These are phyloP conservation scores for Leersia perrieri DNA, from an alignment of 176 grass and related monocot species.

Conservation along the genomic window DNA sequence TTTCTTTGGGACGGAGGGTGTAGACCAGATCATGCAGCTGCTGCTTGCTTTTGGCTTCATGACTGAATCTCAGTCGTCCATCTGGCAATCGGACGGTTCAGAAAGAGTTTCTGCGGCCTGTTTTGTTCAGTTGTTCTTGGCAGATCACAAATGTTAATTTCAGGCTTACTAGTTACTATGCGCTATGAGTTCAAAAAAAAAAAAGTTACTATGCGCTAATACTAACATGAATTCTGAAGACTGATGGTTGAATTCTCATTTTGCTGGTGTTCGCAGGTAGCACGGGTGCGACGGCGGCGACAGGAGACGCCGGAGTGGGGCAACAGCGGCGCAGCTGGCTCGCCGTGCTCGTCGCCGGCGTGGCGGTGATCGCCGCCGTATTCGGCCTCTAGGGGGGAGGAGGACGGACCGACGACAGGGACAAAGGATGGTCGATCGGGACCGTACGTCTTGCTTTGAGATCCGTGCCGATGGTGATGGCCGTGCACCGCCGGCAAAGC, in stretches of 20 bases:
- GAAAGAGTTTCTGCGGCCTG: neutral
- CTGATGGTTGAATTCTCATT: neutral
- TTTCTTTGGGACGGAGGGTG: too few relatives aligned
- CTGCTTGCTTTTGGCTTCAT: too few relatives aligned
- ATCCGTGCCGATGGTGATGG: neutral
- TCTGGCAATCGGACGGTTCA: neutral
- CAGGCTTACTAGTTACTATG: too few relatives aligned
- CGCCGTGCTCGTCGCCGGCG: slow-evolving; percentile 10
- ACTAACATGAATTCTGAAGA: neutral
- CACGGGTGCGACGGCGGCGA: neutral
- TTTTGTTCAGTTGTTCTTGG: too few relatives aligned
- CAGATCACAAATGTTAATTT: too few relatives aligned
- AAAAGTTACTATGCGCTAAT: too few relatives aligned
- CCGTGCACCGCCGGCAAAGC: neutral
- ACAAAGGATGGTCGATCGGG: neutral
- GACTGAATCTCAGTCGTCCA: neutral
- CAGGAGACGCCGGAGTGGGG: neutral
- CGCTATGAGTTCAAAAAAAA: too few relatives aligned
- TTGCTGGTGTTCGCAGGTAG: slow-evolving; percentile 7
- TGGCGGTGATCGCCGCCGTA: neutral
- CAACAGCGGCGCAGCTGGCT: neutral
- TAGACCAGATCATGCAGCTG: neutral
- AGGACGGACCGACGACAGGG: neutral
- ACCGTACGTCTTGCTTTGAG: neutral
- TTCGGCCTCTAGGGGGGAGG: neutral